A percentile compares a stretch with the other conserved stretches of the same genome.
These are phyloP conservation scores for Laburnicola sp. DNA, from an alignment of 2,329 filamentous ascomycete genomes.

Conservation along the genomic window DNA sequence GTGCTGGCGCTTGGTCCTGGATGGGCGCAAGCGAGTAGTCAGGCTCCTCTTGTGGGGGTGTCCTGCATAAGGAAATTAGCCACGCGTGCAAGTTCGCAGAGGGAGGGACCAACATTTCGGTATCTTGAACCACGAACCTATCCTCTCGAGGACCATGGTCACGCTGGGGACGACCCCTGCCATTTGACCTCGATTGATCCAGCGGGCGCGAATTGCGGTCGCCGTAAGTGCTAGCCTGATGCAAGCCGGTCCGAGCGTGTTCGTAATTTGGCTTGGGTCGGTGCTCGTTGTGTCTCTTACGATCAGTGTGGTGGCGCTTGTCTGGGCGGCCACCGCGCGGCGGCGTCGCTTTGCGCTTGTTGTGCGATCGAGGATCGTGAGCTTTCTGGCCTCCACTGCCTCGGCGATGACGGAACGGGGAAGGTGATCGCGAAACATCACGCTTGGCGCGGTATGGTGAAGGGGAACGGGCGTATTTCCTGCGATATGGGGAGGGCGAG, in stretches of 20 bases:
- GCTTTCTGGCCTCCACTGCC: constrained; percentile 27
- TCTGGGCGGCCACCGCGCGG: constrained; percentile 43
- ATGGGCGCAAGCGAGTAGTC: constrained; percentile 21
- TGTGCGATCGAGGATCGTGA: constrained; percentile 42
- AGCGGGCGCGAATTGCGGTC: constrained; percentile 19
- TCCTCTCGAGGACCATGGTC: neutral
- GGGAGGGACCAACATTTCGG: constrained; percentile 22
- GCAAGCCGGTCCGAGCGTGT: constrained; percentile 38
- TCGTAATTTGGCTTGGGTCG: constrained; percentile 68
- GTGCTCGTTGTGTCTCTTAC: constrained; percentile 55
- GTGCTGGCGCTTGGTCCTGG: constrained; percentile 31
- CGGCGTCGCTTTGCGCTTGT: constrained; percentile 49
- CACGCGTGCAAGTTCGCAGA: neutral
- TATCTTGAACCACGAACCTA: constrained; percentile 13
- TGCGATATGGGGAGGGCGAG: constrained; percentile 30
- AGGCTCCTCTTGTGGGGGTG: constrained; percentile 18
- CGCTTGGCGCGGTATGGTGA: constrained; percentile 12
- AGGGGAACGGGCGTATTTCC: constrained; percentile 7
- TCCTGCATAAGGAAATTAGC: constrained; percentile 21
- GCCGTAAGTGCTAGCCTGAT: constrained; percentile 12
- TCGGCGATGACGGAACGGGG: constrained; percentile 29
- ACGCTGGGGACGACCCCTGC: constrained; percentile 4
- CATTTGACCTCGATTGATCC: constrained; percentile 8
- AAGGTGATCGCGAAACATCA: constrained; percentile 27
- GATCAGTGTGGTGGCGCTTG: constrained; percentile 59